Evolutionary conservation across 176 grass and related monocot genomes (phyloP), one percentile per base, ranked within the genome.

Genomic region (Oryza meyeriana): DNA sequence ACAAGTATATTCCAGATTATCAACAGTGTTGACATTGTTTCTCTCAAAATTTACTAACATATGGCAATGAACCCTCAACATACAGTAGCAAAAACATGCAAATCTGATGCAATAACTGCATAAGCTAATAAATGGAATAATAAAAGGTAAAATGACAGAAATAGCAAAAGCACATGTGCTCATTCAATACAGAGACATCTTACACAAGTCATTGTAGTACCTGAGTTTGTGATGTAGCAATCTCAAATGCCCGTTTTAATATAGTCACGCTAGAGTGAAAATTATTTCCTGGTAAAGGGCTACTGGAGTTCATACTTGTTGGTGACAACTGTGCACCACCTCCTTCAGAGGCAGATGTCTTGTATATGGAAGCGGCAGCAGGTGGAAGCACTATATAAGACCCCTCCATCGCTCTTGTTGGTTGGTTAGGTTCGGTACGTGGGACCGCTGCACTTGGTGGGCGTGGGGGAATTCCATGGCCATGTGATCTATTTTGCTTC

Each of bases 321-420:
- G 86, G 44, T 25, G 71, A 8, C 64, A 71, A 38, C 59, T 99
- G 82, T 1, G 78, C 79, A 24, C 88, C 81, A 34, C 83, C 84
- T 69, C 86, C 90, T 63, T 93, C 92, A 66, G 90, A 80, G 34
- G 65, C 29, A 17, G 76, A 75, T 42, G 83, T 82, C 78, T 93
- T 92, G 72, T 94, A 95, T 76, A 93, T 93, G 26, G 97, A 96
- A 76, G 93, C 89, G 48, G 91, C 89, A 50, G 97, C 73, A 84
- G 97, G 93, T 47, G 97, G 97, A 33, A 99, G 84, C 77, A 99
- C 83, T 84, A 99, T 94, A 88, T 91, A 99, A 61, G 97, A 96
- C 6, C 92, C 96, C 65, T 99, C 97, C 12, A 99, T 99, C 8
- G 82, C 85, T 82, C 89, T 91, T 72, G 86, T 86, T 73, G 88